Percentiles rank a stretch among this genome's conserved stretches.
Conservation (phyloP, 768 basidiomycete species). For the Daedaleopsis sinensis region DNA sequence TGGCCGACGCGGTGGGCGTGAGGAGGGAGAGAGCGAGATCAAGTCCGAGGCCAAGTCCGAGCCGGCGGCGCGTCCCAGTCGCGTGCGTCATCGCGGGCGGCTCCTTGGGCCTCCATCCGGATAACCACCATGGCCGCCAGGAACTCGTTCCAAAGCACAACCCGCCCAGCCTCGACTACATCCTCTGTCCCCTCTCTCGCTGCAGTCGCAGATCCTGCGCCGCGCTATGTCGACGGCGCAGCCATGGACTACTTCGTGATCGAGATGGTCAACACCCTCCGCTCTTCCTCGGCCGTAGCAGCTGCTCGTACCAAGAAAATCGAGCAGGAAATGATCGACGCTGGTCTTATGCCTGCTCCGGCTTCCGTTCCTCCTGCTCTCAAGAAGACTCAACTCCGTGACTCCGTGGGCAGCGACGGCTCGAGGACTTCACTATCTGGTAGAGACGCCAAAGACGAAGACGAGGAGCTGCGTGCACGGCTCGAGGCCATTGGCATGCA, state of each 20-base stretch:
- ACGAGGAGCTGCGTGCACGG: slow-evolving; percentile 67
- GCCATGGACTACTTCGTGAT: slow-evolving; percentile 88
- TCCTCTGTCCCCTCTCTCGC: slow-evolving; percentile 39
- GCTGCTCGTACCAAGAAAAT: slow-evolving; percentile 64
- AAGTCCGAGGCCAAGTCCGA: background rate
- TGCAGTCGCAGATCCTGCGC: slow-evolving; percentile 67
- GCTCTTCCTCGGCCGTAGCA: slow-evolving; percentile 74
- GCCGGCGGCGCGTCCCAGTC: background rate
- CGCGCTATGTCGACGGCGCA: slow-evolving; percentile 61
- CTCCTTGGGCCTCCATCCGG: background rate
- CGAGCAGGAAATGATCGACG: slow-evolving; percentile 79
- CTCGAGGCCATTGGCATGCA: slow-evolving; percentile 85
- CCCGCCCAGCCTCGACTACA: slow-evolving; percentile 18
- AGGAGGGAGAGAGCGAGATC: background rate
- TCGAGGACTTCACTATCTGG: slow-evolving; percentile 23
- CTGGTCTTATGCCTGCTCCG: slow-evolving; percentile 66
- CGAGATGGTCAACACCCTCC: slow-evolving; percentile 74
- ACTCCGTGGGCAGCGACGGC: slow-evolving; percentile 38
- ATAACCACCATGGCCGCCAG: slow-evolving; percentile 16
- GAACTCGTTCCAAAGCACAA: slow-evolving; percentile 19
- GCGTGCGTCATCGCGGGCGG: background rate
- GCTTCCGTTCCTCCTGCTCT: slow-evolving; percentile 42
- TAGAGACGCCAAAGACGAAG: slow-evolving; percentile 43
- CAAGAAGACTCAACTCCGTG: slow-evolving; percentile 43
- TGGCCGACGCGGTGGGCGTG: background rate